phyloP scores from a whole-genome alignment of 2,329 filamentous ascomycete genomes.

The Falciphora oryzae region DNA sequence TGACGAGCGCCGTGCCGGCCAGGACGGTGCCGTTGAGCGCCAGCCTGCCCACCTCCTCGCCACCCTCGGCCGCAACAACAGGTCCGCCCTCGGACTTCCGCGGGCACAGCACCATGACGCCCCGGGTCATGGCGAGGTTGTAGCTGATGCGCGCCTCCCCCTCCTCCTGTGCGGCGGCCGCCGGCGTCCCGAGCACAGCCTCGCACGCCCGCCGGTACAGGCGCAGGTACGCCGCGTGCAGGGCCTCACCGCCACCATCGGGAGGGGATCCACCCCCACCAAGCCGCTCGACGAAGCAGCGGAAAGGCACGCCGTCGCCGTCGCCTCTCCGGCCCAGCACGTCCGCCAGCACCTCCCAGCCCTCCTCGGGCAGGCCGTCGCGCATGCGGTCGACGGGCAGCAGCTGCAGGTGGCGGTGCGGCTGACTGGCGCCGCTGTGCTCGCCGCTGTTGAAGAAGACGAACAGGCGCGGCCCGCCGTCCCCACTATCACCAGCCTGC shows the following conservation, averaged over 20 bases:
- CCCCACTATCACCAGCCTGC: conserved; percentile 15
- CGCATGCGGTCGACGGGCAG: conserved; percentile 60
- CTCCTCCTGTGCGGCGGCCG: conserved; percentile 9
- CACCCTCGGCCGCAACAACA: conserved; percentile 16
- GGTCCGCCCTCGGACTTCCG: conserved; percentile 44
- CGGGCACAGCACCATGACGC: conserved; percentile 48
- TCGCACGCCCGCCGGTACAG: conserved; percentile 41
- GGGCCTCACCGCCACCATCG: conserved; percentile 19
- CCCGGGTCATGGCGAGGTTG: conserved; percentile 54
- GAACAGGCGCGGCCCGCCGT: conserved; percentile 39
- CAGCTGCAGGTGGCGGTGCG: conserved; percentile 68
- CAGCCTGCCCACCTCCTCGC: conserved; percentile 33
- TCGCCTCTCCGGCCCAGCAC: background rate
- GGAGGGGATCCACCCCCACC: background rate
- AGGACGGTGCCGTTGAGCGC: conserved; percentile 58
- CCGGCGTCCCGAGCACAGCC: conserved; percentile 26
- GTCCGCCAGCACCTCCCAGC: conserved; percentile 47
- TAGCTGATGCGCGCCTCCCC: conserved; percentile 53
- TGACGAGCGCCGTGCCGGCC: conserved; percentile 58
- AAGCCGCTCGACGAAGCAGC: conserved; percentile 11
- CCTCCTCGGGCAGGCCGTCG: conserved; percentile 36
- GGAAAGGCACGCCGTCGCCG: conserved; percentile 5
- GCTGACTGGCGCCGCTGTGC: conserved; percentile 65
- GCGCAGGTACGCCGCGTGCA: conserved; percentile 38
- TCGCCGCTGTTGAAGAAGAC: conserved; percentile 67